Evolutionary conservation across 495 filamentous ascomycete genomes (phyloP).

Genomic region (Cenococcum geophilum): DNA sequence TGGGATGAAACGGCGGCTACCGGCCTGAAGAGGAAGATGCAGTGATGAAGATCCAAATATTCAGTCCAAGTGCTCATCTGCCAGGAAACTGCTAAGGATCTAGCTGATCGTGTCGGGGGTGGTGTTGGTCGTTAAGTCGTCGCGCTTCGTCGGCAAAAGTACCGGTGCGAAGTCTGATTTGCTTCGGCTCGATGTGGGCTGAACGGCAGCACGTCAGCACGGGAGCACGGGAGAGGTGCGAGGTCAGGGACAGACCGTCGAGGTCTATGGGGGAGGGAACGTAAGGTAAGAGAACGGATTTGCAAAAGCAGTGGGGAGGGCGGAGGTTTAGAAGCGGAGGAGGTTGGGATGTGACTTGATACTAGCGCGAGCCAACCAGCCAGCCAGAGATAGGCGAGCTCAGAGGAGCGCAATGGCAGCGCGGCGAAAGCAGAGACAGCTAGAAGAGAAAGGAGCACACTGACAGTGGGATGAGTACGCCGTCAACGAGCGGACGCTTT

Average conservation of each 20-base stretch:
- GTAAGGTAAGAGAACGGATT: constrained; percentile 13
- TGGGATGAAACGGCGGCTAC: constrained; percentile 14
- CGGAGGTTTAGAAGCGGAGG: constrained; percentile 34
- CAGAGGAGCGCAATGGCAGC: constrained; percentile 17
- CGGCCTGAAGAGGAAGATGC: constrained; percentile 17
- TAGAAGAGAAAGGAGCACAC: background rate
- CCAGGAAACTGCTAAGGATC: constrained; percentile 9
- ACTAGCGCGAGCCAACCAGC: constrained; percentile 33
- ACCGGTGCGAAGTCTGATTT: constrained; percentile 19
- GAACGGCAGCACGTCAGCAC: constrained; percentile 1
- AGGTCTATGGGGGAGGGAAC: constrained; percentile 18
- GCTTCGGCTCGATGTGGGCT: constrained; percentile 11
- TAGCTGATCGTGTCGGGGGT: constrained; percentile 9
- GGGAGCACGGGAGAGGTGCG: background rate
- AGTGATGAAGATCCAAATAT: background rate
- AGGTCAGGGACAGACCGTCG: constrained; percentile 10
- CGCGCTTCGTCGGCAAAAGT: constrained; percentile 13
- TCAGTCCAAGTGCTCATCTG: constrained; percentile 11
- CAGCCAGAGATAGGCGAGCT: constrained; percentile 30
- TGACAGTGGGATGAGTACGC: background rate
- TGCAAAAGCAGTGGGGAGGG: constrained; percentile 31
- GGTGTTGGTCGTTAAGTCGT: constrained; percentile 20
- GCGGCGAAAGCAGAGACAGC: constrained; percentile 2
- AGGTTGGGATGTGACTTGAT: constrained; percentile 34
- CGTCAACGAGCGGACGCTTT: constrained; percentile 21